Conservation (phyloP, 495 filamentous ascomycete genomes). For the Astrothelium subdiscretum region DNA sequence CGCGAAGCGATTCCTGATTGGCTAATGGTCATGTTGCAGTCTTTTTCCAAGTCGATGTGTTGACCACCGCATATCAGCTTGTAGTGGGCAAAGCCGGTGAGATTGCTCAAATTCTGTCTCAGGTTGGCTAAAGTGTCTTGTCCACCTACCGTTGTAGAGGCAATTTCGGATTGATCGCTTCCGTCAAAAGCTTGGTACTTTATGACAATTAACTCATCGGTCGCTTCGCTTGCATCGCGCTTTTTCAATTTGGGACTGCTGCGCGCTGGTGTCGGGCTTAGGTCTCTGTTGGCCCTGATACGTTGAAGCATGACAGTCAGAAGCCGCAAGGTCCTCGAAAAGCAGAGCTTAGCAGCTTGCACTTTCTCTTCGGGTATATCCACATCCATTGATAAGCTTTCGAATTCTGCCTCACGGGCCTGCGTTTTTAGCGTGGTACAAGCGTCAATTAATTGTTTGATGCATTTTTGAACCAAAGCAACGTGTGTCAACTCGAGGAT, state of each 20-base stretch:
- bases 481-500: conserved; percentile 62
- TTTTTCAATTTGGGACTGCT: not conserved
- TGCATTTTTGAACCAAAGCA: conserved; percentile 51
- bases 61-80: conserved; percentile 39
- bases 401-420: not conserved
- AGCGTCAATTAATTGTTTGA: conserved; percentile 46
- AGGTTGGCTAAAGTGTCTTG: conserved; percentile 33
- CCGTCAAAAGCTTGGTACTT: conserved; percentile 61
- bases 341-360: conserved; percentile 7
- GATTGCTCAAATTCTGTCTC: conserved; percentile 56
- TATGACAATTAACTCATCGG: not conserved
- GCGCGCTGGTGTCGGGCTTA: not conserved
- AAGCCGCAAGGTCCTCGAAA: conserved; percentile 15
- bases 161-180: conserved; percentile 37
- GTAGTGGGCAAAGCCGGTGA: conserved; percentile 54
- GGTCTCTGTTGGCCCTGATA: not conserved
- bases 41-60: conserved; percentile 34
- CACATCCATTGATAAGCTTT: not conserved
- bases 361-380: conserved; percentile 1
- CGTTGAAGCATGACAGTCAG: conserved; percentile 12
- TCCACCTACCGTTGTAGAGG: conserved; percentile 39
- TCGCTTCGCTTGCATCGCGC: not conserved
- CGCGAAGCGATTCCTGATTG: not conserved
- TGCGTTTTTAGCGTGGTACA: not conserved
- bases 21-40: conserved; percentile 5